Evolutionary conservation across 2,329 filamentous ascomycete genomes (phyloP), one percentile per base, ranked within the genome.

Genomic region (Zymoseptoria pseudotritici): DNA sequence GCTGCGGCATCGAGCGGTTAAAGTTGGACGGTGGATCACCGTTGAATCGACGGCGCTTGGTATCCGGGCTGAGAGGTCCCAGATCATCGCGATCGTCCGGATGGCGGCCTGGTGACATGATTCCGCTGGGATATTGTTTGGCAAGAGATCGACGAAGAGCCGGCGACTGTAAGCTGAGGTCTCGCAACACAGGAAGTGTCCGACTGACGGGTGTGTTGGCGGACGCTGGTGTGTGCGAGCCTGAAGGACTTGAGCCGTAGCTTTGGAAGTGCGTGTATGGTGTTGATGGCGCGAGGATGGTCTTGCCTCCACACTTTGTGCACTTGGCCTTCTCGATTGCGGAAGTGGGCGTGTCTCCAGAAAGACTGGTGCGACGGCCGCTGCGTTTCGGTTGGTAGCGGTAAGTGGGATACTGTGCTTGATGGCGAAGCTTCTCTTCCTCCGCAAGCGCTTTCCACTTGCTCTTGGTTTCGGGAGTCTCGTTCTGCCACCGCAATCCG

Each of bases 371-470:
- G 64, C 69, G 57, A 60, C 89, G 84, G 20, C 72, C 75, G 58
- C 73, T 67, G 13, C 78, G 77, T 56, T 90, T 87, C 42, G 94
- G 94, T 73, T 96, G 91, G 72, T 97, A 99, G 64, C 91, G 86
- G 76, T 99, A 99, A 66, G 90, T 88, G 2, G 94, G 94, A 73
- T 97, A 96, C 76, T 92, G 89, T 64, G 87, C 86, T 70, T 91
- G 87, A 74, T 99, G 94, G 19, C 89, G 87, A 62, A 86, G 80
- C 79, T 97, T 97, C 74, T 97, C 94, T 76, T 96, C 84, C 85
- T 95, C 91, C 61, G 94, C 94, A 59, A 96, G 83, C 62, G 83
- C 82, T 74, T 94, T 96, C 94, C 94, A 99, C 73, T 87, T 83
- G 64, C 86, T 84, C 76, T 96, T 96, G 59, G 86, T 82, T 57